Evolutionary conservation across 371 early-diverging fungal species (phyloP), one percentile per base, ranked within the genome.

Genomic region (Zopfochytrium polystomum): DNA sequence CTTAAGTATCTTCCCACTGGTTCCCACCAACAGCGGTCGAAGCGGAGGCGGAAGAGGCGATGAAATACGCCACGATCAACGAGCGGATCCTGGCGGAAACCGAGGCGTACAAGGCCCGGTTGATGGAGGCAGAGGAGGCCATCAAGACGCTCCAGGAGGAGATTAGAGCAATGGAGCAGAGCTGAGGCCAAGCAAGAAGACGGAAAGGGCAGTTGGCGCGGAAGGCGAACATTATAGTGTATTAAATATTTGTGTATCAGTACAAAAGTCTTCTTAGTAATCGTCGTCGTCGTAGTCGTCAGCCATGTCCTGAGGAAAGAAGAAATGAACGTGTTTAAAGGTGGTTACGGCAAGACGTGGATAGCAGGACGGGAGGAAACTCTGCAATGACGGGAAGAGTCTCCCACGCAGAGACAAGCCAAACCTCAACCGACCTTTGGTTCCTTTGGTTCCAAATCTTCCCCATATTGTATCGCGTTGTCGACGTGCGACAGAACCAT

Each of bases 391-490:
- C n/a, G n/a, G n/a, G n/a, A n/a, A n/a, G n/a, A n/a, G n/a, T n/a
- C n/a, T n/a, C n/a, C n/a, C n/a, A n/a, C n/a, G n/a, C n/a, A n/a
- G n/a, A n/a, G n/a, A n/a, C n/a, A n/a, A n/a, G n/a, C n/a, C n/a
- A n/a, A n/a, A n/a, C n/a, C n/a, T n/a, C n/a, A n/a, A n/a, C n/a
- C n/a, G n/a, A n/a, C 75, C 30, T 68, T 67, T 15, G 75, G 71
- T 49, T 87, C 93, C 76, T 88, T 89, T 25, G 95, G 94, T 63
- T 98, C 98, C 34, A 86, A 75, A 72, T 95, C 98, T 77, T 99
- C 99, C 31, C 93, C 96, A 74, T 89, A 95, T 75, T 99, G 98
- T 48, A 96, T 85, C 0, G 96, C 92, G 66, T 91, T 88, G 74
- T 99, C 99, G 6, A 96, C 87, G 52, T 89, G 89, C 18, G 87